Evolutionary conservation across 192 early-diverging fungal species (phyloP).

Genomic region (Coemansia sp.): DNA sequence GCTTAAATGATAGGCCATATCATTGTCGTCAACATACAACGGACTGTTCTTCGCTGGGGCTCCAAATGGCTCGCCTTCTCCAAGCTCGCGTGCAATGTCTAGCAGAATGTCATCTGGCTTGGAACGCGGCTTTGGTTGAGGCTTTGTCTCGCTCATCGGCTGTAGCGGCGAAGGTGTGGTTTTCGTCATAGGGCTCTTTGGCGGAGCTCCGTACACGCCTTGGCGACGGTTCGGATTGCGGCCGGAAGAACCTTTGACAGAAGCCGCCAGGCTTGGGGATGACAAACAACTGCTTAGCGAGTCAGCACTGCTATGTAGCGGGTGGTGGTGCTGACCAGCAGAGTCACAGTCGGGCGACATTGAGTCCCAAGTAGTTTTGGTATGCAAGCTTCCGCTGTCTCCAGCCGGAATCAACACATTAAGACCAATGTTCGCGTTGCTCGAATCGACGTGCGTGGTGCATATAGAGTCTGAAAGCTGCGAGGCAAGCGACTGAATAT

Average conservation of each 20-base stretch:
- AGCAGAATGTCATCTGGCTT: conserved; percentile 29
- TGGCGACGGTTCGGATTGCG: conserved; percentile 26
- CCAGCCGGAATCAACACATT: conserved; percentile 35
- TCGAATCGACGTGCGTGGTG: conserved; percentile 12
- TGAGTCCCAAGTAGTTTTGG: conserved; percentile 35
- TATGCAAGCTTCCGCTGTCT: conserved; percentile 3
- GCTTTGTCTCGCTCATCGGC: conserved; percentile 5
- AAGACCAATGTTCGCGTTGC: conserved; percentile 18
- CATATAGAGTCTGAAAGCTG: conserved; percentile 14
- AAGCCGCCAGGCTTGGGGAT: conserved; percentile 4
- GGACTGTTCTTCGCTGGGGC: conserved; percentile 21
- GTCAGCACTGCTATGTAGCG: conserved; percentile 22
- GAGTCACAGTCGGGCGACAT: conserved; percentile 32
- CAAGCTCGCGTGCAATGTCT: conserved; percentile 53
- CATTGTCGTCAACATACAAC: conserved; percentile 38
- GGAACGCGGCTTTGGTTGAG: not conserved
- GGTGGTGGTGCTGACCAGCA: not conserved
- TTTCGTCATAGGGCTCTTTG: conserved; percentile 11
- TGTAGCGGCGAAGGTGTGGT: conserved; percentile 6
- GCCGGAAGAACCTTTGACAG: not conserved
- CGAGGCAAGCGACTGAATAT: conserved; percentile 8
- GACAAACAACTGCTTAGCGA: conserved; percentile 21
- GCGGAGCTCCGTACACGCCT: conserved; percentile 38
- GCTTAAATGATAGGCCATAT: conserved; percentile 32
- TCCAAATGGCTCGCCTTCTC: conserved; percentile 38